Evolutionary conservation across 2,329 filamentous ascomycete genomes (phyloP), one percentile per base, ranked within the genome.

Genomic region (Fusarium luffae): DNA sequence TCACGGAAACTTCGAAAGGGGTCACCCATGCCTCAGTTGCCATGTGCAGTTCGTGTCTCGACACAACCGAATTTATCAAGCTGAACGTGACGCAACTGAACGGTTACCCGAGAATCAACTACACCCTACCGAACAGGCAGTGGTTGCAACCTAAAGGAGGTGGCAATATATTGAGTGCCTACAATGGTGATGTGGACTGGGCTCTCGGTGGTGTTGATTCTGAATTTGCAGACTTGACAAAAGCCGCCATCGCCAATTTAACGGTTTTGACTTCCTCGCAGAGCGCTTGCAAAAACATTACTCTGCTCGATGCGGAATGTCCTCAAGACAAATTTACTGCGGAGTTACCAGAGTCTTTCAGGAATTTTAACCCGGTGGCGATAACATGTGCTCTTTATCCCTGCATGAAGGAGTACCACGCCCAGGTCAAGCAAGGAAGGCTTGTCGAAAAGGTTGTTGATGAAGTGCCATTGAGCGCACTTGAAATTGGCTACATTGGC

Each of bases 391-490:
- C 59, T 3, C 46, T 62, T 1, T 62, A 62, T 2, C 59, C 59
- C 7, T 62, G 59, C 7, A n/a, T 62, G 12, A 62, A 62, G 12
- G 28, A 62, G 10, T 62, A 62, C 16, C 16, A 62, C 12, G 59
- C 40, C 27, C 14, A 28, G n/a, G 19, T 62, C 0, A 59, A 62
- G 12, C 5, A 21, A 3, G 41, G 40, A 23, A n/a, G 25, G 2
- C 46, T 62, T 1, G 8, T 32, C 2, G 59, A 62, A 21, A 44
- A 47, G 6, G 25, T 62, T 0, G 27, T 62, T 16, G 18, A 8
- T 0, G 19, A 44, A 16, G 4, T 4, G 3, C 19, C 19, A 3
- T 21, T 21, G 19, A 21, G 19, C 19, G 19, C 19, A 21, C 19
- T 21, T 4, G 19, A 21, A n/a, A n/a, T n/a, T n/a, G n/a, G n/a